Evolutionary conservation across 352 stramenopile genomes (phyloP).

Genomic region (Hyaloperonospora brassicae): DNA sequence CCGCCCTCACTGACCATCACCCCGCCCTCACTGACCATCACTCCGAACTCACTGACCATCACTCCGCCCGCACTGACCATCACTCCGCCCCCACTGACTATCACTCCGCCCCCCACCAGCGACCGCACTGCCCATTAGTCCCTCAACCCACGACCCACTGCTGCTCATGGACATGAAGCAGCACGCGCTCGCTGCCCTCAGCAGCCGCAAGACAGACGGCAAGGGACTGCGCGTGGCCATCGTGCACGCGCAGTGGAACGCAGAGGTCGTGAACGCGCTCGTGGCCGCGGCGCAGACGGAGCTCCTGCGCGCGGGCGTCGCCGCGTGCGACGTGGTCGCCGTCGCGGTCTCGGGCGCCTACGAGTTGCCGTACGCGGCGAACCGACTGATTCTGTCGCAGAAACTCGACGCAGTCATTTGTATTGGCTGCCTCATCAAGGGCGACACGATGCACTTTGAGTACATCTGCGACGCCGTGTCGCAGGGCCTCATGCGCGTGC

Average conservation of each 20-base stretch:
- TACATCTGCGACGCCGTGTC: conserved; percentile 97
- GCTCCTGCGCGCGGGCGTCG: conserved; percentile 52
- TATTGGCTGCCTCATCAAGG: conserved; percentile 92
- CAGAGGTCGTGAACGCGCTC: conserved; percentile 68
- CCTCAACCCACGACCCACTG: no score
- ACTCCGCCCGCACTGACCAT: no score
- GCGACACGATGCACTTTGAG: conserved; percentile 99
- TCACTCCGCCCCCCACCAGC: no score
- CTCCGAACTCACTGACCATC: no score
- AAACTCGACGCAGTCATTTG: conserved; percentile 96
- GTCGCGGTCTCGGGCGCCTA: conserved; percentile 91
- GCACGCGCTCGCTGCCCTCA: conserved; percentile 58
- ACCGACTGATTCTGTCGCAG: conserved; percentile 80
- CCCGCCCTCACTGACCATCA: no score
- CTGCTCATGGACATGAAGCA: conserved; percentile 27
- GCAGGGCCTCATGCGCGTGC: conserved; percentile 94
- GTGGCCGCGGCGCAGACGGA: conserved; percentile 53
- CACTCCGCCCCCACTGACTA: no score
- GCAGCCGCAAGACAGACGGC: conserved; percentile 72
- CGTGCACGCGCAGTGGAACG: conserved; percentile 82
- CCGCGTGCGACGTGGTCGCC: conserved; percentile 58
- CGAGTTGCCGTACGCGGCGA: conserved; percentile 94
- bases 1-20: no score
- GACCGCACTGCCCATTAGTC: no score
- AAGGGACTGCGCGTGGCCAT: conserved; percentile 71